Percentiles rank a stretch among this genome's conserved stretches.
Conservation (phyloP, 768 basidiomycete species). For the Hirschioporus abietinus region DNA sequence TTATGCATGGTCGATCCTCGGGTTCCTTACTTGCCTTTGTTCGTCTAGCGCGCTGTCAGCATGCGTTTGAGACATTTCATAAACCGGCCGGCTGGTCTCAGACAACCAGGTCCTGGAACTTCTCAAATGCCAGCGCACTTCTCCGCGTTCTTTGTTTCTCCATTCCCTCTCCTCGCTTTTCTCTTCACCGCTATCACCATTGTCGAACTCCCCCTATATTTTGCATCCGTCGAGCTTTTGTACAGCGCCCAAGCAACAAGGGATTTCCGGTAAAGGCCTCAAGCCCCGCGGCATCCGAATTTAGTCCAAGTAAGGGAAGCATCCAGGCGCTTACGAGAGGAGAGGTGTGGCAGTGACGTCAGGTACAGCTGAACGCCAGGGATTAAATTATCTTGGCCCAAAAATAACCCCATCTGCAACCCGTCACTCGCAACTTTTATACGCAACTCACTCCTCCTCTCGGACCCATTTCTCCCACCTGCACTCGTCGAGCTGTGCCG, state of each 20-base stretch:
- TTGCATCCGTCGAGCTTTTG: background rate
- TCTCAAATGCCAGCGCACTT: background rate
- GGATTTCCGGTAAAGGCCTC: too few species aligned
- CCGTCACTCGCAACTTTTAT: background rate
- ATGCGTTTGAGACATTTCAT: background rate
- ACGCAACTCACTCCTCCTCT: background rate
- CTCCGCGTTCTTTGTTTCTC: background rate
- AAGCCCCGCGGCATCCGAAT: background rate
- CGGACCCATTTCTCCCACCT: too few species aligned
- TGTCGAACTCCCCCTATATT: background rate
- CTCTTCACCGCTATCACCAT: background rate
- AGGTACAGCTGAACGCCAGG: background rate
- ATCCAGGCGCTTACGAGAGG: background rate
- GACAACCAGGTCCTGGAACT: background rate
- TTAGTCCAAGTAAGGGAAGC: background rate
- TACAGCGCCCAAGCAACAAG: background rate
- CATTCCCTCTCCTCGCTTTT: background rate
- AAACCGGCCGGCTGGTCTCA: background rate
- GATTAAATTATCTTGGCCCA: background rate
- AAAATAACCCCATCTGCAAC: background rate
- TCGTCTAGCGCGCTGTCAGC: background rate
- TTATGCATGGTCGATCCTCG: background rate
- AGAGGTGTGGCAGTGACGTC: background rate
- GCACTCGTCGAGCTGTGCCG: too few species aligned
- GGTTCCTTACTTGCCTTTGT: background rate